Evolutionary conservation across 2,329 filamentous ascomycete species (phyloP), one percentile per base, ranked within the genome.

Genomic region (Neoarthrinium moseri): DNA sequence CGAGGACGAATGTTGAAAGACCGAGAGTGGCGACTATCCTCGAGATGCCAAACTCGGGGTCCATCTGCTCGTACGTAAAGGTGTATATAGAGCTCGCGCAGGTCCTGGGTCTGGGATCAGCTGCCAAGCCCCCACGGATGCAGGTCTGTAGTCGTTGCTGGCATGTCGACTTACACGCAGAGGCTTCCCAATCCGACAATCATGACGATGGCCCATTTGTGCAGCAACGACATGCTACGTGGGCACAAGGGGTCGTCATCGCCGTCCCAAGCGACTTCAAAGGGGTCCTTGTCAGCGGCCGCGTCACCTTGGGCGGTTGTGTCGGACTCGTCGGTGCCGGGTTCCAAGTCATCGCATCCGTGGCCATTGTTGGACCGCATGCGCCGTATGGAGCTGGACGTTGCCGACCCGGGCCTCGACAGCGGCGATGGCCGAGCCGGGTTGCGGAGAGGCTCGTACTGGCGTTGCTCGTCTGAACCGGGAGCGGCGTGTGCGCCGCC

Each of bases 81-180:
- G 90, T 92, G 66, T 96, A 96, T 56, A 95, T 83, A n/a, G 90
- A 94, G 38, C 87, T 91, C 2, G 88, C 82, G 61, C 86, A 90
- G 7, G 91, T 95, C 44, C 87, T 91, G 56, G 15, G n/a, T n/a
- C n/a, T n/a, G n/a, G 17, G 30, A 29, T 12, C 2, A 8, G 43
- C 18, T n/a, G 42, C 12, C 17, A 56, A n/a, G n/a, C n/a, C n/a
- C n/a, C n/a, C n/a, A n/a, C n/a, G n/a, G n/a, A n/a, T n/a, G 47
- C 54, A 45, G 43, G 35, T 17, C 21, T 35, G 34, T 38, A 47
- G 27, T 30, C 34, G n/a, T 44, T 35, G 46, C 30, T 17, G 18
- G 23, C 52, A 13, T 17, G 18, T 17, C 26, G n/a, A 83, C 87
- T 76, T 77, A 91, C 86, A 96, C 91, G 65, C 89, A 92, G 48